These are phyloP conservation scores for Cicer yamashitae DNA, from an alignment of 306 rosid genomes.

Conservation along the genomic window DNA sequence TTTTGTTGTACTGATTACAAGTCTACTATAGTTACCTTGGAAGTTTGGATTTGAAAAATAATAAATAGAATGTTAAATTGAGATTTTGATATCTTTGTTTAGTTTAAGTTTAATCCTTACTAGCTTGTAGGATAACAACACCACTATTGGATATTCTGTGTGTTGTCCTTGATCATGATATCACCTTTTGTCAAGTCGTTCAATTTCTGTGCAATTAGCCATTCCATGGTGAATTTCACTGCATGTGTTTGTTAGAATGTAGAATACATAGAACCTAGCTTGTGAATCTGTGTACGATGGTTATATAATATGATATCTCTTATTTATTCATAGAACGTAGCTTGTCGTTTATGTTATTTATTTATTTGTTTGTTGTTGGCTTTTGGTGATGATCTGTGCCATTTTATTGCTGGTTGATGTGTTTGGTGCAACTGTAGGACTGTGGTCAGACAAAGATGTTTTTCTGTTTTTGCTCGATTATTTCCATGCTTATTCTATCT, in stretches of 20 bases:
- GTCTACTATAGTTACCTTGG: slow-evolving; percentile 1
- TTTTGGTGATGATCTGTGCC: not conserved
- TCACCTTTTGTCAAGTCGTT: not conserved
- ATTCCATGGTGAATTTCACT: slow-evolving; percentile 12
- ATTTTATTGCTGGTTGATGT: not conserved
- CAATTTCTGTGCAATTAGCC: not conserved
- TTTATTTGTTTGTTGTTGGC: not conserved
- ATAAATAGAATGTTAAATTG: slow-evolving; percentile 37
- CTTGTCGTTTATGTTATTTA: not conserved
- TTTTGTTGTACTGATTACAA: slow-evolving; percentile 37
- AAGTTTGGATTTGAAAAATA: slow-evolving; percentile 37
- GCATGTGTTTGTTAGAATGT: not conserved
- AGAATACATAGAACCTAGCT: not conserved
- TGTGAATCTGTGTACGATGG: slow-evolving; percentile 24
- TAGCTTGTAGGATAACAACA: not conserved
- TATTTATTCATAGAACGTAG: no score
- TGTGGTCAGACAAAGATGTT: not conserved
- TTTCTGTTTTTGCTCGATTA: not conserved
- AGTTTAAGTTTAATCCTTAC: not conserved
- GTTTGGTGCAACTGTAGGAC: not conserved
- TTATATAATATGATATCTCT: slow-evolving; percentile 6
- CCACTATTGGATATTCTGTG: not conserved
- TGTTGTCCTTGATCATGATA: not conserved
- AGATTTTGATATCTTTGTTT: slow-evolving; percentile 2
- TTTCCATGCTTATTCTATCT: not conserved